Percentiles rank a stretch among this genome's conserved stretches.
Evolutionary conservation across 768 basidiomycete genomes (phyloP).

Genomic region (Boletus coccyginus): DNA sequence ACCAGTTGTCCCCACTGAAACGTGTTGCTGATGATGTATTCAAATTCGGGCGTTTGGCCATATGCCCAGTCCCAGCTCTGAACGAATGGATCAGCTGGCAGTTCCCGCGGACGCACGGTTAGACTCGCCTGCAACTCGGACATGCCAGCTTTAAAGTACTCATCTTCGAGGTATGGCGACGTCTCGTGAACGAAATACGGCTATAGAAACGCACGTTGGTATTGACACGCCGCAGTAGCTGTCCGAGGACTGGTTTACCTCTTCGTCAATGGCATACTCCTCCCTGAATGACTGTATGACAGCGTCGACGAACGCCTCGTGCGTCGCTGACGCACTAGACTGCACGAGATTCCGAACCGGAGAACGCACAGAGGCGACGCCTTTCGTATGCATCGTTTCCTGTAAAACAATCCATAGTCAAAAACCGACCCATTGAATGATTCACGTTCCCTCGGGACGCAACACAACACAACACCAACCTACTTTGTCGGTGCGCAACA

Average conservation of each 20-base stretch:
- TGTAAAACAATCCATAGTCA: constrained; percentile 28
- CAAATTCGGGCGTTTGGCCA: constrained; percentile 94
- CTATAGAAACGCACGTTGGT: constrained; percentile 28
- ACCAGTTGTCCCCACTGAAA: constrained; percentile 57
- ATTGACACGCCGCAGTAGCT: no score
- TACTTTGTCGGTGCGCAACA: constrained; percentile 69
- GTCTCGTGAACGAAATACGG: constrained; percentile 44
- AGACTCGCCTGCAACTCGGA: constrained; percentile 64
- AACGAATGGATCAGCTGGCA: background rate
- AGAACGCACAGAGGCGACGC: constrained; percentile 88
- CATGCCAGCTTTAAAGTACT: constrained; percentile 68
- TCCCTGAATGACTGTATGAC: constrained; percentile 65
- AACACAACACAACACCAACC: constrained; percentile 8
- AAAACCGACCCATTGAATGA: background rate
- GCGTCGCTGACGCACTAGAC: constrained; percentile 49
- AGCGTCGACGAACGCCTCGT: constrained; percentile 68
- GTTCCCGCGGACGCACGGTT: background rate
- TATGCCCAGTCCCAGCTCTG: constrained; percentile 94
- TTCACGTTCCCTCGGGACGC: background rate
- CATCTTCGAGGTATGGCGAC: constrained; percentile 41
- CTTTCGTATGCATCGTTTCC: constrained; percentile 80
- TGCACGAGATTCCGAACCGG: constrained; percentile 82
- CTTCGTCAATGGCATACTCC: constrained; percentile 45
- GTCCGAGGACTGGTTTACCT: constrained; percentile 23
- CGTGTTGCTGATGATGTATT: constrained; percentile 46